These are phyloP conservation scores for Hymenoscyphus linearis DNA, from an alignment of 2,329 filamentous ascomycete species.

Conservation along the genomic window DNA sequence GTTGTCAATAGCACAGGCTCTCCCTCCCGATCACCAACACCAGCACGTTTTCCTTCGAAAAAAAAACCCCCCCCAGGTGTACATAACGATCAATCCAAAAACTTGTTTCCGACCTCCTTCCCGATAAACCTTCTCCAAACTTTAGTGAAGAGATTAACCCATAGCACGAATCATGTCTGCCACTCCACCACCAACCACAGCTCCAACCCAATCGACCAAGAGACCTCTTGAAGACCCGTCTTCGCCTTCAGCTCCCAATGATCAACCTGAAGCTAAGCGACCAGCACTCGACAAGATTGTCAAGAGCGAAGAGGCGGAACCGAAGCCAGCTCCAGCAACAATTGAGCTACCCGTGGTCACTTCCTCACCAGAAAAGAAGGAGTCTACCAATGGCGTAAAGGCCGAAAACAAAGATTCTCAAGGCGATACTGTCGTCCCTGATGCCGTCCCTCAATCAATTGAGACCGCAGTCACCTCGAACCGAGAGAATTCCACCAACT, in stretches of 20 bases:
- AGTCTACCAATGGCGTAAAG: constrained; percentile 43
- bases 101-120: constrained; percentile 44
- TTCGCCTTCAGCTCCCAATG: constrained; percentile 82
- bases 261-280: constrained; percentile 95
- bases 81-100: constrained; percentile 62
- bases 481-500: constrained; percentile 23
- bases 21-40: constrained; percentile 47
- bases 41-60: constrained; percentile 92
- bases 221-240: constrained; percentile 95
- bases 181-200: constrained; percentile 49
- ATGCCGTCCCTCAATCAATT: constrained; percentile 49
- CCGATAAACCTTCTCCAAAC: constrained; percentile 35
- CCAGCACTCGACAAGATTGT: constrained; percentile 90
- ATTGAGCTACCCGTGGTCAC: constrained; percentile 42
- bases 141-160: constrained; percentile 35
- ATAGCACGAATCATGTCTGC: constrained; percentile 63
- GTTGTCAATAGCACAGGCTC: constrained; percentile 31
- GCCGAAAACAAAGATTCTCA: constrained; percentile 51
- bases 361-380: constrained; percentile 34
- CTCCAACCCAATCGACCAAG: constrained; percentile 70
- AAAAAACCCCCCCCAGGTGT: constrained; percentile 64
- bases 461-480: constrained; percentile 42
- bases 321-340: constrained; percentile 36
- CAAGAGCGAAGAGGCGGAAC: constrained; percentile 52
- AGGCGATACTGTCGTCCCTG: constrained; percentile 64